Percentiles rank a stretch among this genome's conserved stretches.
phyloP scores from a whole-genome alignment of 495 filamentous ascomycete species.

The Aspergillus bridgeri region DNA sequence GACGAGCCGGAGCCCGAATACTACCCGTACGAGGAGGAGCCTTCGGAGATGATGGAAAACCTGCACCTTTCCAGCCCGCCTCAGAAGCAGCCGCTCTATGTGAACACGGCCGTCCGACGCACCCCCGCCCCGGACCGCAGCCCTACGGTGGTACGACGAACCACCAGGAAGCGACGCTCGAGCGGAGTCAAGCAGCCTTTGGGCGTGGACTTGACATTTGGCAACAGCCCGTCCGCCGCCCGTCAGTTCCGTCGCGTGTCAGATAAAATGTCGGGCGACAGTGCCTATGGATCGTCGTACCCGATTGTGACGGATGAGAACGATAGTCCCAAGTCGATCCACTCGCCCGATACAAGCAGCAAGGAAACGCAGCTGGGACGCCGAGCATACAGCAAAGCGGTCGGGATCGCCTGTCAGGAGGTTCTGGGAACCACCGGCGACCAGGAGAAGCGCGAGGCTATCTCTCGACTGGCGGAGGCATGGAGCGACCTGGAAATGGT shows the following conservation, averaged over 20 bases:
- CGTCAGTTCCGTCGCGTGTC: conserved; percentile 88
- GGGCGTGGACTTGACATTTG: conserved; percentile 80
- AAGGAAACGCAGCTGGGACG: conserved; percentile 81
- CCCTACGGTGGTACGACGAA: conserved; percentile 40
- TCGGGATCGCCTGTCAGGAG: conserved; percentile 81
- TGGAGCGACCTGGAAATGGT: conserved; percentile 79
- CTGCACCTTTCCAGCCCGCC: conserved; percentile 37
- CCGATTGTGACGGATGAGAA: conserved; percentile 45
- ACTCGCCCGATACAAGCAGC: conserved; percentile 40
- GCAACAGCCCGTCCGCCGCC: conserved; percentile 84
- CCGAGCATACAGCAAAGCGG: conserved; percentile 69
- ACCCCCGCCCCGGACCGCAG: conserved; percentile 47
- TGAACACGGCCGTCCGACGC: conserved; percentile 46
- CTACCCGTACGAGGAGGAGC: conserved; percentile 27
- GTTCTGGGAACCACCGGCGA: conserved; percentile 73
- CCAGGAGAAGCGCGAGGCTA: conserved; percentile 72
- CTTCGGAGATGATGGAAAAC: conserved; percentile 40
- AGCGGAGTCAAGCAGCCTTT: conserved; percentile 70
- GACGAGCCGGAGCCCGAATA: conserved; percentile 31
- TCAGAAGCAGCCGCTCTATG: conserved; percentile 40
- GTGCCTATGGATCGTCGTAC: conserved; percentile 29
- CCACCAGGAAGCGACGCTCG: conserved; percentile 46
- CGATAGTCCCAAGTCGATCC: conserved; percentile 31
- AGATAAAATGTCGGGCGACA: conserved; percentile 50
- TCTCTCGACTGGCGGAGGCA: conserved; percentile 75